Evolutionary conservation across 495 filamentous ascomycete species (phyloP).

Genomic region (Lichenothelia convexa): DNA sequence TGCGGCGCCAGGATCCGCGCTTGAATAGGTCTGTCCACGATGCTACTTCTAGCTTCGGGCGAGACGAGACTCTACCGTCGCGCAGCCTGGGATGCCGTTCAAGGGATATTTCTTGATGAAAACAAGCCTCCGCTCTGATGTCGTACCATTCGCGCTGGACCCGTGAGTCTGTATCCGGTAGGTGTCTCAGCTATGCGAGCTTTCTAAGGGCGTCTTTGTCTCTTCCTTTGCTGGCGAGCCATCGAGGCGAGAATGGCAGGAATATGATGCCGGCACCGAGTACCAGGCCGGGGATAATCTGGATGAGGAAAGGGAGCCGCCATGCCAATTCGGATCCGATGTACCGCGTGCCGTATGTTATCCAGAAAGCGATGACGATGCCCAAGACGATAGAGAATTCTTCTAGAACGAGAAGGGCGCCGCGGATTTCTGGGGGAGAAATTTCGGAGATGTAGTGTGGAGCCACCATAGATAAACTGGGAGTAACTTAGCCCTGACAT

Average conservation of each 20-base stretch:
- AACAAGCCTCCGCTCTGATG: slow-evolving; percentile 16
- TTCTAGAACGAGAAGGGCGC: slow-evolving; percentile 17
- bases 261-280: slow-evolving; percentile 16
- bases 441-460: slow-evolving; percentile 23
- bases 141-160: slow-evolving; percentile 18
- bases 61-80: slow-evolving; percentile 2
- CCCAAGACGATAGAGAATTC: slow-evolving; percentile 18
- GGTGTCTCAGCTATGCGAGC: slow-evolving; percentile 12
- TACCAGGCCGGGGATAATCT: slow-evolving; percentile 15
- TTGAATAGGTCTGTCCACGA: slow-evolving; percentile 19
- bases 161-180: slow-evolving; percentile 11
- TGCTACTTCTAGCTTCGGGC: slow-evolving; percentile 10
- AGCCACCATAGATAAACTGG: slow-evolving; percentile 13
- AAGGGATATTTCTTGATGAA: slow-evolving; percentile 9
- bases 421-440: slow-evolving; percentile 18
- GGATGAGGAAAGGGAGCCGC: slow-evolving; percentile 19
- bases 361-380: slow-evolving; percentile 21
- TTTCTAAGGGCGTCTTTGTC: slow-evolving; percentile 14
- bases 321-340: slow-evolving; percentile 14
- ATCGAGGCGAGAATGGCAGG: slow-evolving; percentile 18
- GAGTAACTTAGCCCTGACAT: no score
- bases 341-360: slow-evolving; percentile 17
- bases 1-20: slow-evolving; percentile 34
- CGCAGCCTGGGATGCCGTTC: slow-evolving; percentile 15
- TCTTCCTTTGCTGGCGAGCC: slow-evolving; percentile 15